phyloP scores from a whole-genome alignment of 768 basidiomycete species.

The Mycena pura region DNA sequence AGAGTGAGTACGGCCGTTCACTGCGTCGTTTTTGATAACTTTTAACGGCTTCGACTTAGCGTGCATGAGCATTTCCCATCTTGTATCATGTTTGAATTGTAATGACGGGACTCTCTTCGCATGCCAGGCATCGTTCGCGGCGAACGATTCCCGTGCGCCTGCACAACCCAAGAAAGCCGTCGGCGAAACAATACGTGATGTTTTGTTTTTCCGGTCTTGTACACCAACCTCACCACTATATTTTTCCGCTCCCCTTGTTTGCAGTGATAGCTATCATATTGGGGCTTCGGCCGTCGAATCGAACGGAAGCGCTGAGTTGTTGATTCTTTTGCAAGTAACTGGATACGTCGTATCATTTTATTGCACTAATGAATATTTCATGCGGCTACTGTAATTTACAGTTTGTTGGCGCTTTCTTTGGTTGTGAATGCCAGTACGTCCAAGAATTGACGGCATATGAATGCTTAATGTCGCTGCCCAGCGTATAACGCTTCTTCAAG shows the following conservation, averaged over 20 bases:
- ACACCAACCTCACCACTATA: constrained; percentile 38
- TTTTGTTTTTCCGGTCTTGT: constrained; percentile 35
- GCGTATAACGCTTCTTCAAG: constrained; percentile 1
- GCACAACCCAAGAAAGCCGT: neutral
- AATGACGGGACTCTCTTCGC: constrained; percentile 20
- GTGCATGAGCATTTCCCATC: constrained; percentile 16
- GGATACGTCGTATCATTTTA: constrained; percentile 14
- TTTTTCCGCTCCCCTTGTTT: constrained; percentile 16
- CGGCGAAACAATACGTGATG: constrained; percentile 38
- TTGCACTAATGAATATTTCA: constrained; percentile 9
- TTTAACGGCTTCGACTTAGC: neutral
- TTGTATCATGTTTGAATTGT: constrained; percentile 26
- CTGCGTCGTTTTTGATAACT: neutral
- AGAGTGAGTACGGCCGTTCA: constrained; percentile 5
- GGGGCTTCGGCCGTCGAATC: neutral
- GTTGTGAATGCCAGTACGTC: too few species aligned
- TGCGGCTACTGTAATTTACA: neutral
- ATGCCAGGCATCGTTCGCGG: constrained; percentile 14
- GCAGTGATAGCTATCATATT: neutral
- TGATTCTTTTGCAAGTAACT: constrained; percentile 19
- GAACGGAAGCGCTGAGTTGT: neutral
- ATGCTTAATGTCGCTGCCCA: too few species aligned
- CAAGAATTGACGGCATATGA: constrained; percentile 2
- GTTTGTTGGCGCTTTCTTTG: neutral
- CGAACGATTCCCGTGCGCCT: neutral